Evolutionary conservation across 768 basidiomycete genomes (phyloP).

Genomic region (Tylopilus felleus): DNA sequence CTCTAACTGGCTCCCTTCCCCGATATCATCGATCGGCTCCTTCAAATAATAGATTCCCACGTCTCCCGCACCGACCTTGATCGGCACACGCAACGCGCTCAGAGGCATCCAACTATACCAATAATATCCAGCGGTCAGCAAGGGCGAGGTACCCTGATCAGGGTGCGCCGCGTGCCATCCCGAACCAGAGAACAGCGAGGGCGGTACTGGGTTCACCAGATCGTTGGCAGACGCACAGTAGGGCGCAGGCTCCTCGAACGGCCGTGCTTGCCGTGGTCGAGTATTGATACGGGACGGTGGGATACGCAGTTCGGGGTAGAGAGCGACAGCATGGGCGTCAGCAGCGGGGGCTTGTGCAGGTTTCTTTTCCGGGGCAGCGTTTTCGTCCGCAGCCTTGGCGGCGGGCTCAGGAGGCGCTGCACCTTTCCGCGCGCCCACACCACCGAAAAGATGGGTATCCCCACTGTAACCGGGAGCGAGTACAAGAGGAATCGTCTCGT

Average conservation of each 20-base stretch:
- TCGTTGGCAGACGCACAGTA: slow-evolving; percentile 97
- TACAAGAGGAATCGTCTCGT: slow-evolving; percentile 51
- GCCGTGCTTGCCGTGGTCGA: slow-evolving; percentile 47
- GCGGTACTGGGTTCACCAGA: slow-evolving; percentile 94
- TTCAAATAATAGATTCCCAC: slow-evolving; percentile 87
- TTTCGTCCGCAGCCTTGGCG: slow-evolving; percentile 30
- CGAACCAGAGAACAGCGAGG: slow-evolving; percentile 87
- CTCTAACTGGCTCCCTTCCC: slow-evolving; percentile 67
- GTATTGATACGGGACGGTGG: slow-evolving; percentile 73
- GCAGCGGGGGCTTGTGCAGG: slow-evolving; percentile 7
- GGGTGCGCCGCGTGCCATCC: slow-evolving; percentile 88
- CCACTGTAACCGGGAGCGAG: slow-evolving; percentile 35
- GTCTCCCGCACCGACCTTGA: slow-evolving; percentile 85
- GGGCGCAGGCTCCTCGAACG: slow-evolving; percentile 85
- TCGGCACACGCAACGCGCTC: slow-evolving; percentile 76
- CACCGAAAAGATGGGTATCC: slow-evolving; percentile 71
- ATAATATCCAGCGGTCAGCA: slow-evolving; percentile 73
- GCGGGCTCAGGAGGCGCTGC: slow-evolving; percentile 48
- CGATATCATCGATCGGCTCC: slow-evolving; percentile 58
- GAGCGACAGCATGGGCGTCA: slow-evolving; percentile 17
- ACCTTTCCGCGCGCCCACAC: slow-evolving; percentile 82
- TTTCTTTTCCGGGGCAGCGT: slow-evolving; percentile 30
- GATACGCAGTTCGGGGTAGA: slow-evolving; percentile 41
- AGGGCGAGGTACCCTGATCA: slow-evolving; percentile 39
- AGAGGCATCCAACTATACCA: slow-evolving; percentile 90